phyloP scores from a whole-genome alignment of 2,329 filamentous ascomycete species.

The Hysterium pulicare region DNA sequence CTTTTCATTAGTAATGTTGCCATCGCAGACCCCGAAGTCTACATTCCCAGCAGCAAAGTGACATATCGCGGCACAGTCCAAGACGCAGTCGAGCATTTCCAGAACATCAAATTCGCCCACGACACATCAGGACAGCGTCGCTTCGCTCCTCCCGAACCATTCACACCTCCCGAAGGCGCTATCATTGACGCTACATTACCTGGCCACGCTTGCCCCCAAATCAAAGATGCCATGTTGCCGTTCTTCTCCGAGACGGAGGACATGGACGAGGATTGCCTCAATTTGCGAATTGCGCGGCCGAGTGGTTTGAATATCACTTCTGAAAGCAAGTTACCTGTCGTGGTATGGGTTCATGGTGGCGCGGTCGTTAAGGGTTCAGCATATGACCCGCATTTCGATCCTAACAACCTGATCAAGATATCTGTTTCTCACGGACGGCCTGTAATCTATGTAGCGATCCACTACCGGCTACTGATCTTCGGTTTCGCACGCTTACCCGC shows the following conservation, averaged over 20 bases:
- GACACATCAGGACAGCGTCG: constrained; percentile 7
- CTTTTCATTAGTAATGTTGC: not conserved
- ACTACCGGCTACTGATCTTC: constrained; percentile 35
- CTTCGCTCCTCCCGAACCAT: constrained; percentile 10
- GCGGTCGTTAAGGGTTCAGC: constrained; percentile 23
- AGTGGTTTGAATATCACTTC: constrained; percentile 5
- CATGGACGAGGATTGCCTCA: constrained; percentile 25
- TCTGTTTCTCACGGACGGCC: constrained; percentile 27
- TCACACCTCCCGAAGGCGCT: constrained; percentile 1
- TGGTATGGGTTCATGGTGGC: constrained; percentile 2
- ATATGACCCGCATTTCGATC: constrained; percentile 8
- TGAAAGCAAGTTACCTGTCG: not conserved
- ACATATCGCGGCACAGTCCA: constrained; percentile 4
- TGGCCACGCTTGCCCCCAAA: constrained; percentile 10
- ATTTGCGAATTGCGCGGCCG: constrained; percentile 7
- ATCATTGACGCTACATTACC: constrained; percentile 7
- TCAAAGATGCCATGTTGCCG: constrained; percentile 6
- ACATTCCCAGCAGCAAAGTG: not conserved
- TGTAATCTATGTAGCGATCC: constrained; percentile 34
- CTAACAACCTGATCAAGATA: constrained; percentile 33
- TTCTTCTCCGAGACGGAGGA: constrained; percentile 9
- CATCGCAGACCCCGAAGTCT: not conserved
- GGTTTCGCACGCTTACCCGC: constrained; percentile 28
- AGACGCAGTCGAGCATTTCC: constrained; percentile 9
- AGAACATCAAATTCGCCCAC: constrained; percentile 10